Base-by-base conservation (phyloP, 495 filamentous ascomycete species). In the Sphaerosporella brunnea region DNA sequence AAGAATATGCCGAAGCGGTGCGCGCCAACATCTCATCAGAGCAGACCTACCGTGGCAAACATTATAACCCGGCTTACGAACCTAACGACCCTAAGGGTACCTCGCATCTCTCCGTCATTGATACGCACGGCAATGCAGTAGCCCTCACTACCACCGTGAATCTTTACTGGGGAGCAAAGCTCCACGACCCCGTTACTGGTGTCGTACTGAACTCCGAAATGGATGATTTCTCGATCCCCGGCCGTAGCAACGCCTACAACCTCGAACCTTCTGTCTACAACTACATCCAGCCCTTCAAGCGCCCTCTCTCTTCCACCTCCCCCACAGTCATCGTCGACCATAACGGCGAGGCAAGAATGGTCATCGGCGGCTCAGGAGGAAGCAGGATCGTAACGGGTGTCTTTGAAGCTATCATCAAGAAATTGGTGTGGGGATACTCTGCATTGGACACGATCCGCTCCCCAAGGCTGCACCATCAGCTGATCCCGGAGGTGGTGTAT, bases 171-270 rank as follows among this genome's bases (percentile, higher is more conserved):
- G 58, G 58, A 24, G 51, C 57, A 5, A 51, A 49, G 18, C n/a
- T 61, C 5, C 57, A 60, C 19, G 57, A 60, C 41, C 46, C 53
- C 13, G 21, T 30, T 18, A 60, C 57, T 13, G 58, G 58, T 9
- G 47, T 61, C n/a, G 46, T 61, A 2, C 45, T 60, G 2, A 61
- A 61, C 16, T 47, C 43, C 11, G 37, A 61, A 25, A 61, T 61
- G 58, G 58, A 61, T 20, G 58, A 61, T 35, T 61, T 61, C 37
- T 57, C 53, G 2, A 60, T 61, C 25, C 58, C 58, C 2, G 49
- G 53, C 4, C 48, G 51, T 20, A 19, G 30, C 2, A 61, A 61
- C 24, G 53, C 57, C n/a, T 60, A 56, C 36, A 4, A 50, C 16
- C 51, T 60, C 25, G 15, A 45, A 8, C 58, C 58, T 4, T 43